A percentile compares a stretch with the other conserved stretches of the same genome.
Evolutionary conservation across 208 protist genomes (phyloP).

Genomic region (Tritrichomonas musculus): DNA sequence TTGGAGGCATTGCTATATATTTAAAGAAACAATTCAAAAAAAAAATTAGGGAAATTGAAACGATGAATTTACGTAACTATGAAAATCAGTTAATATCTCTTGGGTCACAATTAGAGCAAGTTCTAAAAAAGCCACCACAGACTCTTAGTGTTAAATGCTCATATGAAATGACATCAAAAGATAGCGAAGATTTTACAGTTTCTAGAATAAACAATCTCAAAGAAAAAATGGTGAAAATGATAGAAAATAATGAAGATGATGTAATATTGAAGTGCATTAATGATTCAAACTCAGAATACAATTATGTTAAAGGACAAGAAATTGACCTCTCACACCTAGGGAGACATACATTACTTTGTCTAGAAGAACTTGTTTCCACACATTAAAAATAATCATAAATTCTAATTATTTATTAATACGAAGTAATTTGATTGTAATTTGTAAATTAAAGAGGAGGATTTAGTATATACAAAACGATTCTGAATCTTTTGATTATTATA

Average conservation of each 20-base stretch:
- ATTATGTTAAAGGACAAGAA: too few relatives aligned
- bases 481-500: too few relatives aligned
- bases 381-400: not conserved
- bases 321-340: not conserved
- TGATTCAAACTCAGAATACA: not conserved
- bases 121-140: not conserved
- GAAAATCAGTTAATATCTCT: not conserved
- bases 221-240: not conserved
- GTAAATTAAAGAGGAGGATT: too few relatives aligned
- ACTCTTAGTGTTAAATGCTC: not conserved
- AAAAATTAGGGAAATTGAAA: not conserved
- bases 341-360: not conserved
- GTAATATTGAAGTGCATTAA: not conserved
- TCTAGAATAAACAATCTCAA: not conserved
- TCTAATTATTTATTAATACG: not conserved
- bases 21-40: not conserved
- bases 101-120: not conserved
- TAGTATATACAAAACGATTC: too few relatives aligned
- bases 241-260: not conserved
- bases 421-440: too few relatives aligned
- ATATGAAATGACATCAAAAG: not conserved
- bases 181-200: not conserved
- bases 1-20: constrained; percentile 15
- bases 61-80: not conserved
- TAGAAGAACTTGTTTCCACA: not conserved